phyloP scores from a whole-genome alignment of 257 asterid genomes.

The Solanum etuberosum region DNA sequence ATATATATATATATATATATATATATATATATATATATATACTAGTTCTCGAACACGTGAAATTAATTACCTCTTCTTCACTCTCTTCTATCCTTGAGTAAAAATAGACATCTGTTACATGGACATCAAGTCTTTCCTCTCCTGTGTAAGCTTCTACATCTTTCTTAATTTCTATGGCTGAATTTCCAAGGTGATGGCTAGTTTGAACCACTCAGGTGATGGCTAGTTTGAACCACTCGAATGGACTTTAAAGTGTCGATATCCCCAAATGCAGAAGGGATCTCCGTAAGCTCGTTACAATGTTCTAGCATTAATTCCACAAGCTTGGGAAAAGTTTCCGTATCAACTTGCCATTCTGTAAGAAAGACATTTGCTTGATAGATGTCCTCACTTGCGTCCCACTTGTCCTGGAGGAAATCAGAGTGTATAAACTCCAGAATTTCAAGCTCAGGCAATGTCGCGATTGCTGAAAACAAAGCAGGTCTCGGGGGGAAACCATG shows the following conservation, averaged over 20 bases:
- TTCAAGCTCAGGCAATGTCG: neutral
- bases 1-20: no score
- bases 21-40: no score
- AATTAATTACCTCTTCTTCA: no score
- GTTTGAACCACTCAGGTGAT: no score
- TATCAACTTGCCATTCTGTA: neutral
- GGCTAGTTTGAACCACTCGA: no score
- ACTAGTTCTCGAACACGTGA: no score
- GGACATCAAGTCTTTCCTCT: neutral
- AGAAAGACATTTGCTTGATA: neutral
- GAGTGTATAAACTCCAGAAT: neutral
- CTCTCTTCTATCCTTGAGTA: no score
- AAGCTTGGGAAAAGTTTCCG: neutral
- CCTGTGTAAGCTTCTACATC: neutral
- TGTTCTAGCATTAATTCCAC: neutral
- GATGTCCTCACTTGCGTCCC: neutral
- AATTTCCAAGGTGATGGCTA: no score
- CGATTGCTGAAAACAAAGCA: neutral
- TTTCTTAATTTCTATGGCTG: no score
- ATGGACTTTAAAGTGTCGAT: no score
- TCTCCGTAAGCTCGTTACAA: neutral
- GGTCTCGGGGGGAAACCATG: neutral
- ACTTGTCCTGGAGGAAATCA: neutral
- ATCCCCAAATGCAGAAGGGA: no score
- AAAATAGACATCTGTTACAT: no score